Base-by-base conservation (phyloP, 1,139 yeast species). In the Nakaseomyces nivariensis region DNA sequence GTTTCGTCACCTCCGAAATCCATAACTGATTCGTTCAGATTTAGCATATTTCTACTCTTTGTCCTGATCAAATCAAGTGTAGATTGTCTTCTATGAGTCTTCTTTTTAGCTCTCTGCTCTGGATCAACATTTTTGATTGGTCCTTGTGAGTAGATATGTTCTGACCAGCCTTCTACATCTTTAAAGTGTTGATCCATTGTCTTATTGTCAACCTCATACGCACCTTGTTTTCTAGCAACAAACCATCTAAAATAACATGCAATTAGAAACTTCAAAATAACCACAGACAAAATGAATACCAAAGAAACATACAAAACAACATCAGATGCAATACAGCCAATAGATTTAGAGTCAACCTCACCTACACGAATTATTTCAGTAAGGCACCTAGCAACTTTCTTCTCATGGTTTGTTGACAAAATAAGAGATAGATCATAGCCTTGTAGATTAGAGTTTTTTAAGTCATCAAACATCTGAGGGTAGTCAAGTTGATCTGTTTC, bases 321-420 rank as follows among this genome's bases (percentile, higher is more conserved):
- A 54, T 79, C 74, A 1, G 97, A 87, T 0, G 97, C 96, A 67
- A 92, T 82, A 69, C 98, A 92, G n/a, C 98, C 98, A 61, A 92
- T 81, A 10, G 96, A 81, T 50, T 87, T 89, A 0, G 94, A 80
- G 64, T 92, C 97, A 50, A 92, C 79, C 45, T 79, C 81, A 26
- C 98, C 98, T 25, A 90, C 95, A 68, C 84, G 87, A 51, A 86
- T 74, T 51, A 87, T 85, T 67, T 92, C 97, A n/a, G 85, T 73
- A 49, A 92, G 72, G 68, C 98, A 92, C 60, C 82, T 78, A 13
- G 94, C 94, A 7, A 82, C 79, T 58, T 77, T 76, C 52, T 89
- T 77, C 58, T 86, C 89, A 26, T 72, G 71, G 22, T 85, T 76
- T 51, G 79, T 80, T 4, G 95, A 78, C 64, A 90, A 75, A 13